Conservation (phyloP, 345 rosid genomes). For the Boechera stricta region DNA sequence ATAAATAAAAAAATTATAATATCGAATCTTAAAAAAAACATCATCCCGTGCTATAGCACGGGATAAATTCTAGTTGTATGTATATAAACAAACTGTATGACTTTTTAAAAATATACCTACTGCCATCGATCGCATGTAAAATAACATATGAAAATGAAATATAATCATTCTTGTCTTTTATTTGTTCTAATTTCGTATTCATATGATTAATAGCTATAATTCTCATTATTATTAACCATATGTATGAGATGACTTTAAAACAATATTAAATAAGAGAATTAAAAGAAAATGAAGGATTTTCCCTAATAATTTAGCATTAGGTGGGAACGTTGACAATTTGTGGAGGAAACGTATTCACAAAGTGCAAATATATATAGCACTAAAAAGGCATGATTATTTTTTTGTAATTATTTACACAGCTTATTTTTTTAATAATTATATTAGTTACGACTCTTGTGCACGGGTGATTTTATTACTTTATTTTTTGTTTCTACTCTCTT, state of each 20-base stretch:
- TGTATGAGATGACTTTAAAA: conserved; percentile 37
- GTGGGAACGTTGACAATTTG: conserved; percentile 44
- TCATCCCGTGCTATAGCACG: no score
- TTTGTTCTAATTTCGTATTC: conserved; percentile 43
- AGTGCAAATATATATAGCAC: conserved; percentile 43
- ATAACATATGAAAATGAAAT: conserved; percentile 2
- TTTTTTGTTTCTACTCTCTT: conserved; percentile 30
- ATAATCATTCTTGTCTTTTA: conserved; percentile 16
- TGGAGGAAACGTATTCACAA: conserved; percentile 49
- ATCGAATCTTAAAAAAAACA: no score
- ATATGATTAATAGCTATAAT: conserved; percentile 41
- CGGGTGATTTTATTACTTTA: conserved; percentile 37
- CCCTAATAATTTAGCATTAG: conserved; percentile 42
- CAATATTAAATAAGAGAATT: conserved; percentile 10
- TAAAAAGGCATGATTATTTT: conserved; percentile 24
- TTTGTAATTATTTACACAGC: conserved; percentile 35
- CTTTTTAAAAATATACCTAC: not conserved
- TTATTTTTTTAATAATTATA: conserved; percentile 23
- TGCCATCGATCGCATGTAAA: not conserved
- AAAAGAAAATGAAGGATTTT: conserved; percentile 27
- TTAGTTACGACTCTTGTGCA: conserved; percentile 43
- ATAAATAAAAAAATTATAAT: no score
- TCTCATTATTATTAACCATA: conserved; percentile 32
- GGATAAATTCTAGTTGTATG: not conserved
- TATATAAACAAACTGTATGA: not conserved